phyloP scores from a whole-genome alignment of 129 eudicot species.

The Artemisia argyi region DNA sequence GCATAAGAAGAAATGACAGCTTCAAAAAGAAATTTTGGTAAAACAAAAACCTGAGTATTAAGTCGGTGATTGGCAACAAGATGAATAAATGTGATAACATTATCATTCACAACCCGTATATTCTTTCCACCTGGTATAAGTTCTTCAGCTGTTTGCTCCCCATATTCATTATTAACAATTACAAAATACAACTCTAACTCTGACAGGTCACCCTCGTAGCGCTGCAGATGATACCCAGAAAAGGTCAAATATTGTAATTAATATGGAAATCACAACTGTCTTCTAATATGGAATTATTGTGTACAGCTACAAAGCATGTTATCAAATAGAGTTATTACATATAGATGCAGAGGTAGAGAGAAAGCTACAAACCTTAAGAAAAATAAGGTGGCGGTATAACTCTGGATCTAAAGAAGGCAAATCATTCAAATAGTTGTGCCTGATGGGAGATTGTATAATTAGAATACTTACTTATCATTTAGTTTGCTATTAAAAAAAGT shows the following conservation, averaged over 20 bases:
- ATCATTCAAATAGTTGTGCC: constrained; percentile 95
- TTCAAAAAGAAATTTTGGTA: not conserved
- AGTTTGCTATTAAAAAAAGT: not conserved
- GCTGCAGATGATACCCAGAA: constrained; percentile 47
- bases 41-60: constrained; percentile 71
- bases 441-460: constrained; percentile 30
- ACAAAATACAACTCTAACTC: constrained; percentile 91
- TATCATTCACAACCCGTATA: constrained; percentile 79
- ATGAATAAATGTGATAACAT: constrained; percentile 88
- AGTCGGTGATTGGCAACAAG: constrained; percentile 92
- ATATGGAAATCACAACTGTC: not conserved
- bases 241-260: constrained; percentile 9
- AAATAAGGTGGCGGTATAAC: constrained; percentile 90
- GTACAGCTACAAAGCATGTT: too few species aligned
- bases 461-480: not conserved
- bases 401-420: constrained; percentile 99
- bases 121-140: constrained; percentile 81
- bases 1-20: constrained; percentile 11
- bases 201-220: constrained; percentile 72
- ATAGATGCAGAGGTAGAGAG: not conserved
- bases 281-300: not conserved
- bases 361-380: constrained; percentile 62
- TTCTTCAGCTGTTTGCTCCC: constrained; percentile 94
- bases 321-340: not conserved
- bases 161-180: constrained; percentile 81